Conservation (phyloP, 2,329 filamentous ascomycete genomes). For the Cercospora zeae-maydis region DNA sequence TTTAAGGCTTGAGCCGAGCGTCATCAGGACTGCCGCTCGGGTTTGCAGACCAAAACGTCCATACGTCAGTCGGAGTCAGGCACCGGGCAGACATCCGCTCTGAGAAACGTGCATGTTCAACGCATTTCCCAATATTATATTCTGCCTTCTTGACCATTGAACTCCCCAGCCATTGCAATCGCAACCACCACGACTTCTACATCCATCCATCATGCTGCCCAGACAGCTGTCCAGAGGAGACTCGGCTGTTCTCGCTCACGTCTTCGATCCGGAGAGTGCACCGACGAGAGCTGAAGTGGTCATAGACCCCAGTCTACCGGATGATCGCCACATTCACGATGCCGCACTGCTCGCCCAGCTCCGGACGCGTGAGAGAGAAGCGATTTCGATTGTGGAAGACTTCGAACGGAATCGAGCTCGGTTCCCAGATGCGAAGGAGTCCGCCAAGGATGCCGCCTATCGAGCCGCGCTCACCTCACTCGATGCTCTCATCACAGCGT, state of each 20-base stretch:
- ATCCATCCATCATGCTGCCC: conserved; percentile 12
- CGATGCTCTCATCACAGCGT: conserved; percentile 53
- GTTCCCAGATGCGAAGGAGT: conserved; percentile 8
- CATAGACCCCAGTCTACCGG: conserved; percentile 27
- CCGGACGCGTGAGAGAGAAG: conserved; percentile 25
- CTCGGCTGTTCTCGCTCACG: conserved; percentile 44
- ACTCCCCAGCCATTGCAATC: not conserved
- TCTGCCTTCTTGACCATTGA: not conserved
- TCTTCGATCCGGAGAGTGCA: conserved; percentile 33
- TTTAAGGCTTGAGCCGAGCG: conserved; percentile 9
- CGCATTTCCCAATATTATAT: not conserved
- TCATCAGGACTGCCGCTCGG: not conserved
- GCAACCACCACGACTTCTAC: not conserved
- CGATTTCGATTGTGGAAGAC: conserved; percentile 29
- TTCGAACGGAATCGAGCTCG: conserved; percentile 18
- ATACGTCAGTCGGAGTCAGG: conserved; percentile 4
- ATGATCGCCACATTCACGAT: conserved; percentile 25
- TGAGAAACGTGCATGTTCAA: not conserved
- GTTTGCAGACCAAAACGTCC: not conserved
- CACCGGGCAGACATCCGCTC: not conserved
- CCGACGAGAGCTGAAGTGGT: conserved; percentile 27
- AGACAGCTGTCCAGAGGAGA: conserved; percentile 37
- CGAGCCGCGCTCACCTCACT: conserved; percentile 42
- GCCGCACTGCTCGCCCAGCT: conserved; percentile 20
- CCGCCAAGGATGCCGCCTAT: conserved; percentile 24